A percentile compares a stretch with the other conserved stretches of the same genome.
phyloP scores from a whole-genome alignment of 768 basidiomycete genomes.

The Tremella yokohamensis region DNA sequence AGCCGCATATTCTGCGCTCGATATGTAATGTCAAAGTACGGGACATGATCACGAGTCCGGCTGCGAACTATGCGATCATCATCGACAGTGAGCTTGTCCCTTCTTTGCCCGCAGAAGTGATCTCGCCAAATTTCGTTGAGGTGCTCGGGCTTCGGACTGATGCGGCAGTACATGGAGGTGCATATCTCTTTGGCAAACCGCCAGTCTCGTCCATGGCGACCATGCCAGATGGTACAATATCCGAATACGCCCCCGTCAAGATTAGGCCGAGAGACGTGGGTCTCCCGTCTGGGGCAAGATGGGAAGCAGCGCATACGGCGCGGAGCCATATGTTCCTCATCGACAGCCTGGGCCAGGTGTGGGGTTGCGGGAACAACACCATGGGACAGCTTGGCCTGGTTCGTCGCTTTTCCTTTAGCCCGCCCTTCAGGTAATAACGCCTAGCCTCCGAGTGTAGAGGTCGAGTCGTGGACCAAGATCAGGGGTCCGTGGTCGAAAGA shows the following conservation, averaged over 20 bases:
- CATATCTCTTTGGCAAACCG: constrained; percentile 88
- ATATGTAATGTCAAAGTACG: constrained; percentile 71
- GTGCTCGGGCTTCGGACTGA: constrained; percentile 3
- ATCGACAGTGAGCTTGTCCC: constrained; percentile 39
- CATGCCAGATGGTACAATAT: constrained; percentile 58
- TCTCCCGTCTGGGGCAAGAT: constrained; percentile 54
- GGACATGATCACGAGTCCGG: constrained; percentile 62
- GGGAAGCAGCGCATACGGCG: constrained; percentile 79
- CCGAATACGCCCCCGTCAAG: constrained; percentile 69
- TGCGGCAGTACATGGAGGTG: constrained; percentile 59
- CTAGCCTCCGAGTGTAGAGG: constrained; percentile 16
- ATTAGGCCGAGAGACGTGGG: constrained; percentile 64
- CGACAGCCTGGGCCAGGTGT: constrained; percentile 73
- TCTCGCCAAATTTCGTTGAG: not conserved
- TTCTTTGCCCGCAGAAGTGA: not conserved
- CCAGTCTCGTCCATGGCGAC: constrained; percentile 62
- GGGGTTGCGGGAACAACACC: constrained; percentile 77
- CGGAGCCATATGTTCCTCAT: constrained; percentile 78
- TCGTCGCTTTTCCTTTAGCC: constrained; percentile 28
- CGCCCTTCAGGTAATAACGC: constrained; percentile 6
- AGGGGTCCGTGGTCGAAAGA: constrained; percentile 42
- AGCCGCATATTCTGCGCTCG: constrained; percentile 85
- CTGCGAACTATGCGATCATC: constrained; percentile 45
- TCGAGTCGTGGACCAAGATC: constrained; percentile 35
- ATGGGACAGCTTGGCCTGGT: constrained; percentile 65